These are phyloP conservation scores for Paxillus involutus DNA, from an alignment of 768 basidiomycete species.

Conservation along the genomic window DNA sequence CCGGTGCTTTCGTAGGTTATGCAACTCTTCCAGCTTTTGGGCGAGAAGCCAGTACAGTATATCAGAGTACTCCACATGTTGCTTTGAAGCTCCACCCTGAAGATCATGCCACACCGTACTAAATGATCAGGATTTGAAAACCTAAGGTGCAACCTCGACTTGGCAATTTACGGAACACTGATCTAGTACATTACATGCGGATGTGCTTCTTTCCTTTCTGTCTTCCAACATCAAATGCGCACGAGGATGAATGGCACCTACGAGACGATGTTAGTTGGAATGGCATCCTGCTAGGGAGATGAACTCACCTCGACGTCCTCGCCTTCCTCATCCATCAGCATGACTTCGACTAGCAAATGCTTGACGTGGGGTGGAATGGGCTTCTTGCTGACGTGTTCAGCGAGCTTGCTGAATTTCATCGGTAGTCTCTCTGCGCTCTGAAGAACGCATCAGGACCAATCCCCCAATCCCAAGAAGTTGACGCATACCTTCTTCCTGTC, in stretches of 20 bases:
- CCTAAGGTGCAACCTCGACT: not conserved
- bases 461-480: not conserved
- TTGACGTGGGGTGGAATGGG: constrained; percentile 80
- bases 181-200: constrained; percentile 12
- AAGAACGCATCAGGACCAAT: constrained; percentile 9
- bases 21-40: constrained; percentile 17
- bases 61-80: constrained; percentile 14
- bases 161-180: not conserved
- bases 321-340: constrained; percentile 88
- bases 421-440: constrained; percentile 85
- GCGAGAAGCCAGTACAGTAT: constrained; percentile 13
- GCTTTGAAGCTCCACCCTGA: not conserved
- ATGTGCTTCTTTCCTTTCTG: not conserved
- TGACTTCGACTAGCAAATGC: constrained; percentile 89
- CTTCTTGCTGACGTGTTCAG: constrained; percentile 94
- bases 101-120: not conserved
- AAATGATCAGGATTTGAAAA: not conserved
- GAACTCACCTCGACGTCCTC: constrained; percentile 88
- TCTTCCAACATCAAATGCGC: constrained; percentile 42
- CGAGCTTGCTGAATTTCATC: constrained; percentile 89
- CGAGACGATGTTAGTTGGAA: not conserved
- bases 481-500: constrained; percentile 83
- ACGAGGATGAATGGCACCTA: constrained; percentile 87
- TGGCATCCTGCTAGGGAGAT: not conserved
- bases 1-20: constrained; percentile 37